Conservation (phyloP, 345 rosid species). For the Cardamine chenopodiifolia region DNA sequence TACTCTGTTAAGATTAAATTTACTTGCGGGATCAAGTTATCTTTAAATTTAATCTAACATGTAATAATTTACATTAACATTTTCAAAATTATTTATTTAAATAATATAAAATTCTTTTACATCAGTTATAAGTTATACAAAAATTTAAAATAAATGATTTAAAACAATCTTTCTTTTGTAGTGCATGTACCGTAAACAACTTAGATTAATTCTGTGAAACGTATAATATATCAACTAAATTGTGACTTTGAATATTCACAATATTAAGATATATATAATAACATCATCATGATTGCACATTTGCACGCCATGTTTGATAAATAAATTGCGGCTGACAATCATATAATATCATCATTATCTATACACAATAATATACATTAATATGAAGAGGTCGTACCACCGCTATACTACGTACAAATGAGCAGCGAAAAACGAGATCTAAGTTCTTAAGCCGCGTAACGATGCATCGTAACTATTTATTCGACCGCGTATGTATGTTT, state of each 20-base stretch:
- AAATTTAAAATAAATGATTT: too few relatives aligned
- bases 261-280: not conserved
- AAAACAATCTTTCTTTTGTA: too few relatives aligned
- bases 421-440: slow-evolving; percentile 4
- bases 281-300: slow-evolving; percentile 18
- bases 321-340: not conserved
- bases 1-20: too few relatives aligned
- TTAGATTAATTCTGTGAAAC: not conserved
- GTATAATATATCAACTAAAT: not conserved
- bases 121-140: too few relatives aligned
- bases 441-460: slow-evolving; percentile 28
- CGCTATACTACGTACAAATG: slow-evolving; percentile 16
- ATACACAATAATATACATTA: not conserved
- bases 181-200: not conserved
- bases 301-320: slow-evolving; percentile 27
- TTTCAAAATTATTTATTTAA: too few relatives aligned
- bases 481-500: slow-evolving; percentile 42
- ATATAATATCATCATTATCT: not conserved
- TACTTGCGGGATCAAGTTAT: too few relatives aligned
- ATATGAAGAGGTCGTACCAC: slow-evolving; percentile 41
- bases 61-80: too few relatives aligned
- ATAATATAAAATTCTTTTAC: too few relatives aligned
- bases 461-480: slow-evolving; percentile 29
- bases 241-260: slow-evolving; percentile 11
- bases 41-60: too few relatives aligned